Percentiles rank a stretch among this genome's conserved stretches.
These are phyloP conservation scores for Populus ilicifolia DNA, from an alignment of 345 rosid species.

Conservation along the genomic window DNA sequence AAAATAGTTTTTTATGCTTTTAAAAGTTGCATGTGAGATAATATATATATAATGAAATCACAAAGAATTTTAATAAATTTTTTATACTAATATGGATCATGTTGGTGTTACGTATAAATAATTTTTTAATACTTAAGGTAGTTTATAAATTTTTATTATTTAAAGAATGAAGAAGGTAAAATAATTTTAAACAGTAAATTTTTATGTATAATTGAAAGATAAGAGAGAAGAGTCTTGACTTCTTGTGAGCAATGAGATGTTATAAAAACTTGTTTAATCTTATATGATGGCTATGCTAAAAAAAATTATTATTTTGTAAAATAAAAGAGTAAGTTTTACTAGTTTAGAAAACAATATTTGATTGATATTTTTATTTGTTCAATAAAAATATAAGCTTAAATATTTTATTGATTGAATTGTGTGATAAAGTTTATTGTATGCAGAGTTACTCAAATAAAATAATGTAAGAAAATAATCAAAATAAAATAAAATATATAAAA, in stretches of 20 bases:
- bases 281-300: accelerated
- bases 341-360: too few species aligned
- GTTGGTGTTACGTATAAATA: too few species aligned
- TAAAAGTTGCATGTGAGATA: too few species aligned
- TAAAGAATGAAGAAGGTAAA: not conserved
- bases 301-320: accelerated
- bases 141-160: too few species aligned
- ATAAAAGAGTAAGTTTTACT: accelerated
- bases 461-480: accelerated
- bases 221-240: not conserved
- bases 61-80: too few species aligned
- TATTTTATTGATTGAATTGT: too few species aligned
- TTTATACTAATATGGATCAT: not conserved
- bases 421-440: not conserved
- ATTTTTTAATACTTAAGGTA: too few species aligned
- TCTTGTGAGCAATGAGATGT: accelerated
- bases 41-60: too few species aligned
- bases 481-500: too few species aligned
- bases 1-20: too few species aligned
- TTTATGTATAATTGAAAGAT: too few species aligned
- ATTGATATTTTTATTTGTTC: accelerated
- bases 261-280: not conserved
- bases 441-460: not conserved
- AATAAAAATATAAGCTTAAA: not conserved
- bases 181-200: not conserved